Conservation (phyloP, 345 rosid genomes). For the Eucalyptus tenuipes region DNA sequence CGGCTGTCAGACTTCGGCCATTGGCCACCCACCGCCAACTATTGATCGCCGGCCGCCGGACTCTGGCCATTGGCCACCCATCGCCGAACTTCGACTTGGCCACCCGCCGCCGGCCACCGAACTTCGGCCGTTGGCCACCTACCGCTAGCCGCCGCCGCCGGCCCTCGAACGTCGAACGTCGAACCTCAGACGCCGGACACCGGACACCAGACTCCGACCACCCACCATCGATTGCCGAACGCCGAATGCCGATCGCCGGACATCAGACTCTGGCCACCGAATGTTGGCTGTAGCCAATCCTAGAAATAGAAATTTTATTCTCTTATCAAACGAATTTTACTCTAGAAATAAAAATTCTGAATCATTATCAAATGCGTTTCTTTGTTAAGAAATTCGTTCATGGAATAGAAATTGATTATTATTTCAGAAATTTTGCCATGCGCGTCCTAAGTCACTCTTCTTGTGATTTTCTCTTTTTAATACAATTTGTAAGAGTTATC, state of each 20-base stretch:
- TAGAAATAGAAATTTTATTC: too few species aligned
- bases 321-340: too few species aligned
- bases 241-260: accelerated
- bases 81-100: too few species aligned
- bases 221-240: accelerated
- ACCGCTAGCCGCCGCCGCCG: accelerated
- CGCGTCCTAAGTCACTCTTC: too few species aligned
- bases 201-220: accelerated
- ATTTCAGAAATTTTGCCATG: too few species aligned
- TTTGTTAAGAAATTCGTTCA: accelerated
- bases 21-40: too few species aligned
- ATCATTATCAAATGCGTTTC: accelerated
- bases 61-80: accelerated
- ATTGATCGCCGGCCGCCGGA: accelerated
- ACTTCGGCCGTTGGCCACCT: accelerated
- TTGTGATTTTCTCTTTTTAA: too few species aligned
- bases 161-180: accelerated
- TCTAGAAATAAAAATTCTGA: too few species aligned
- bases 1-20: accelerated
- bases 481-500: too few species aligned
- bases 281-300: accelerated
- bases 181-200: accelerated
- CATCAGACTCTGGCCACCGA: accelerated
- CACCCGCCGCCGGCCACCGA: accelerated
- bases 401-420: too few species aligned